Evolutionary conservation across 192 early-diverging fungal species (phyloP), one percentile per base, ranked within the genome.

Genomic region (Linnemannia exigua): DNA sequence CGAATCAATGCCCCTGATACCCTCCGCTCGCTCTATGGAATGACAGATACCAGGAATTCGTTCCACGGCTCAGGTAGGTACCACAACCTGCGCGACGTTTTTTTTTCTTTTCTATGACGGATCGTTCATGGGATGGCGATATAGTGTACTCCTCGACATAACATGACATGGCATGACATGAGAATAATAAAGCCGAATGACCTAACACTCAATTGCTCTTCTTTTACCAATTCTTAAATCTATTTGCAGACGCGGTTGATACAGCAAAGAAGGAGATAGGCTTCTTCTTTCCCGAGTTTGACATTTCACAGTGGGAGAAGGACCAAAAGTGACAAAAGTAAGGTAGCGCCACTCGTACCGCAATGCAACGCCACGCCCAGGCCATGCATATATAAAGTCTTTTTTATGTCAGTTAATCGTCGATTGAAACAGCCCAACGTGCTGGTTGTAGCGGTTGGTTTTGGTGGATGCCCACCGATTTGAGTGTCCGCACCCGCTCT

Each of bases 1-100:
- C 90, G 93, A 31, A 86, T 94, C 1, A 37, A 83, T 69, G 88
- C 89, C 7, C 92, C 92, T 33, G 31, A 79, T 37, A 91, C 91
- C 14, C 76, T 95, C 22, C 87, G 94, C 28, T 90, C 94, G 14
- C 75, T 90, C 5, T 95, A 91, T 79, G 95, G 94, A 2, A 74
- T 96, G 80, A 95, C 94, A 0, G 95, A 96, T 76, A 95, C 95
- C 3, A 68, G 95, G 33, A 95, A 95, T 76, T 94, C 94, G 1
- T 95, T 95, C 52, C 95, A 95, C 79, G 95, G 95, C 0, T 95
- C 94, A 58, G 92, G 92, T 93, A 91, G 16, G 16, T 14, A 15
- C 14, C 9, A 28, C 14, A 16, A 2, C 36, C 44, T 37, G 15
- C 31, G 25, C 63, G n/a, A n/a, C n/a, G n/a, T n/a, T n/a, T n/a